Conservation (phyloP, 208 protist species). For the Trichomonas gallinae region DNA sequence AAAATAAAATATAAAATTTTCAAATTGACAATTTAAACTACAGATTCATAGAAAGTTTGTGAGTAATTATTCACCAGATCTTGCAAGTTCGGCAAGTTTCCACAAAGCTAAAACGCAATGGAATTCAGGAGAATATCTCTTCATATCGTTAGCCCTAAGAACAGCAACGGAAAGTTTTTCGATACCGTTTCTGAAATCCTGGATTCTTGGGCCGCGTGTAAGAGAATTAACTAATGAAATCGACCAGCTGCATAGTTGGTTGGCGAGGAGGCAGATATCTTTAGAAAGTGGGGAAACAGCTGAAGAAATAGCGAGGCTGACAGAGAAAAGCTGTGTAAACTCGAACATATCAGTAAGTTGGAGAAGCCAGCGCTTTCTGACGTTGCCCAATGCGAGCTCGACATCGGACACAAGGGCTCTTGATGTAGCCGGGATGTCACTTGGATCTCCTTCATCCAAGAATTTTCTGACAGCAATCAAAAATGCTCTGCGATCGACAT, state of each 20-base stretch:
- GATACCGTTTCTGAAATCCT: not conserved
- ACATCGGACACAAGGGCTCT: not conserved
- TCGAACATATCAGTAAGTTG: slow-evolving; percentile 12
- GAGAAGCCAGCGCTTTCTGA: not conserved
- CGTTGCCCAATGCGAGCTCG: not conserved
- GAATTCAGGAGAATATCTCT: not conserved
- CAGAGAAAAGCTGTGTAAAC: not conserved
- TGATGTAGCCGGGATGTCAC: not conserved
- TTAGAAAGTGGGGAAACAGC: not conserved
- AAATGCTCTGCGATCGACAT: not conserved
- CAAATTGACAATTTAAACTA: not conserved
- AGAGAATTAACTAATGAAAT: not conserved
- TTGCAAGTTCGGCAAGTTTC: not conserved
- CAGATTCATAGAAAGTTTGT: not conserved
- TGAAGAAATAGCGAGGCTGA: not conserved
- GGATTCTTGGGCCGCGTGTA: not conserved
- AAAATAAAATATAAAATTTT: not conserved
- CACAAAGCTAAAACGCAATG: not conserved
- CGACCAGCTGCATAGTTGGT: not conserved
- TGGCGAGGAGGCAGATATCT: not conserved
- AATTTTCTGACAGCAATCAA: slow-evolving; percentile 1
- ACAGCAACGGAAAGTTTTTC: not conserved
- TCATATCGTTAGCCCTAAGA: not conserved
- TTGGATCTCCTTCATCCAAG: not conserved
- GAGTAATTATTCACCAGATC: not conserved